phyloP scores from a whole-genome alignment of 2,329 filamentous ascomycete species.

The Colletotrichum karsti region DNA sequence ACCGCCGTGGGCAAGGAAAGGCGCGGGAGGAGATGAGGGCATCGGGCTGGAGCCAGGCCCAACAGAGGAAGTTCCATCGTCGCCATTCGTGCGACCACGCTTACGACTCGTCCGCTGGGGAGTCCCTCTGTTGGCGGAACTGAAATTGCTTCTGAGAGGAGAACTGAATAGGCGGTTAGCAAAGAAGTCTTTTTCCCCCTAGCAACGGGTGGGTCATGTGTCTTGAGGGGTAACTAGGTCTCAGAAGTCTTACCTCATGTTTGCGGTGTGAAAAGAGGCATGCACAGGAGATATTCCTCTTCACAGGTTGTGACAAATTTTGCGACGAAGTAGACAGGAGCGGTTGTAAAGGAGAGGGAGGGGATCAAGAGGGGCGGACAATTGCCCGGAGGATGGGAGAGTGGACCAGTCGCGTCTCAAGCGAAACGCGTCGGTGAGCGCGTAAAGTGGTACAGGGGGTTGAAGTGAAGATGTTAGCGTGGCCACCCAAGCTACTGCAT shows the following conservation, averaged over 20 bases:
- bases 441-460: constrained; percentile 57
- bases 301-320: background rate
- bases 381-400: constrained; percentile 19
- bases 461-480: too few species aligned
- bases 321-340: background rate
- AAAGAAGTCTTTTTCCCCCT: background rate
- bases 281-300: background rate
- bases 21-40: constrained; percentile 72
- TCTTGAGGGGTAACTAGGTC: background rate
- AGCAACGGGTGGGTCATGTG: background rate
- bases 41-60: constrained; percentile 67
- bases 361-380: constrained; percentile 12
- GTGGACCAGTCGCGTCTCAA: constrained; percentile 23
- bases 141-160: constrained; percentile 81
- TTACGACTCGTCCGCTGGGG: constrained; percentile 61
- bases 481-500: too few species aligned
- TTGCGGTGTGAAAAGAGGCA: constrained; percentile 4
- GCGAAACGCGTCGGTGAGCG: constrained; percentile 35
- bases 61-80: constrained; percentile 60
- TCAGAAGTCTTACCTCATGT: constrained; percentile 41
- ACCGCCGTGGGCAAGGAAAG: constrained; percentile 71
- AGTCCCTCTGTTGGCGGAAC: constrained; percentile 82
- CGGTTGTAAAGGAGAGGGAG: constrained; percentile 6
- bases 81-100: constrained; percentile 60
- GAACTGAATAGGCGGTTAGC: constrained; percentile 64